phyloP scores from a whole-genome alignment of 352 stramenopile species.

The Pythium brassicae region DNA sequence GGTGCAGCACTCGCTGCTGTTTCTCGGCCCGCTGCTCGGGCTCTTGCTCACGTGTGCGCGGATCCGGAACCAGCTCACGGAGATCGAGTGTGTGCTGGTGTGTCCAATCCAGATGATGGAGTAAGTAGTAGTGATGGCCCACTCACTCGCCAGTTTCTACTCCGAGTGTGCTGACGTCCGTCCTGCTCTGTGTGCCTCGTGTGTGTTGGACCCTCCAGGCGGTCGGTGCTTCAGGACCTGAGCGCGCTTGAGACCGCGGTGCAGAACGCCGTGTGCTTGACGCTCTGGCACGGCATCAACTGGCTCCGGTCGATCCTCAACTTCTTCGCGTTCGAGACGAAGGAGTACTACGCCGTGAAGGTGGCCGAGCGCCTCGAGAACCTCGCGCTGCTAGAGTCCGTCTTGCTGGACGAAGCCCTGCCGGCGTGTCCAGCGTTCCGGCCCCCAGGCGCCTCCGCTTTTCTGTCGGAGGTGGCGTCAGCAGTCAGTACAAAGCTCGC shows the following conservation, averaged over 20 bases:
- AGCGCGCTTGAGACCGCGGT: slow-evolving; percentile 22
- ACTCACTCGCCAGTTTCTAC: background rate
- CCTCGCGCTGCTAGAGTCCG: slow-evolving; percentile 32
- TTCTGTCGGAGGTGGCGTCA: slow-evolving; percentile 2
- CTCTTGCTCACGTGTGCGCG: slow-evolving; percentile 40
- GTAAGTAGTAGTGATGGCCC: slow-evolving; percentile 26
- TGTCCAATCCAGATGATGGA: slow-evolving; percentile 59
- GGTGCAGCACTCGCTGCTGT: slow-evolving; percentile 43
- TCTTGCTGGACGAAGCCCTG: slow-evolving; percentile 33
- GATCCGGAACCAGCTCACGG: slow-evolving; percentile 18
- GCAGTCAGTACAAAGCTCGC: slow-evolving; percentile 1
- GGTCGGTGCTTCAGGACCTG: slow-evolving; percentile 39
- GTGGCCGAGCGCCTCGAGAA: slow-evolving; percentile 42
- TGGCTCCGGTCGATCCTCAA: slow-evolving; percentile 62
- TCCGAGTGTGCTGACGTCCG: background rate
- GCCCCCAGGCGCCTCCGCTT: slow-evolving; percentile 15
- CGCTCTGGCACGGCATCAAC: slow-evolving; percentile 54
- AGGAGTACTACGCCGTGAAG: slow-evolving; percentile 26
- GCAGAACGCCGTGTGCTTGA: slow-evolving; percentile 39
- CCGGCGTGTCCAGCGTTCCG: slow-evolving; percentile 22
- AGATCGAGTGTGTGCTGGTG: slow-evolving; percentile 46
- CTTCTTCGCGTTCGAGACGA: slow-evolving; percentile 37
- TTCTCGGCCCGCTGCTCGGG: slow-evolving; percentile 29
- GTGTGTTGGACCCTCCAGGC: too few relatives aligned
- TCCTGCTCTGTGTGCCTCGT: background rate